Conservation (phyloP, 2,329 filamentous ascomycete species). For the Ilyonectria robusta region DNA sequence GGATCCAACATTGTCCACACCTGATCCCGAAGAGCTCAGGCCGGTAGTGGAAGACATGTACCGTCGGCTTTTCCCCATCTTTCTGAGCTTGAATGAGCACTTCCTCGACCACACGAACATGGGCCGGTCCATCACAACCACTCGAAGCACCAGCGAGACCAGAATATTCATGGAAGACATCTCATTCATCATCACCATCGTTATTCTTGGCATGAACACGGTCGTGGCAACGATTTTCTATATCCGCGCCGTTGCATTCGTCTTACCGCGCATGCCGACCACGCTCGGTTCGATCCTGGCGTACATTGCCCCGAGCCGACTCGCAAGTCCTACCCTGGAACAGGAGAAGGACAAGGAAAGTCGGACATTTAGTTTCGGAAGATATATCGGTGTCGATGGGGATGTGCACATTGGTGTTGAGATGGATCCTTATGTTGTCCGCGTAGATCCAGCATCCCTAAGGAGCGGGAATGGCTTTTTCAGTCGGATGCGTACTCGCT, state of each 20-base stretch:
- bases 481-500: background rate
- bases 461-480: background rate
- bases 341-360: background rate
- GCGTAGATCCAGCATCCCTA: conserved; percentile 30
- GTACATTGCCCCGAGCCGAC: conserved; percentile 62
- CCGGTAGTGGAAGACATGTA: conserved; percentile 48
- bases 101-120: conserved; percentile 51
- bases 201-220: conserved; percentile 60
- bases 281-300: conserved; percentile 63
- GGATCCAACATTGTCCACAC: conserved; percentile 32
- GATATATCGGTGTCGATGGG: conserved; percentile 63
- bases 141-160: conserved; percentile 45
- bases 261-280: conserved; percentile 66
- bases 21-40: conserved; percentile 17
- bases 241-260: conserved; percentile 53
- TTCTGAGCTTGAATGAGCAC: conserved; percentile 58
- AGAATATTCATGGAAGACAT: conserved; percentile 64
- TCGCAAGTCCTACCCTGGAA: conserved; percentile 18
- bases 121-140: conserved; percentile 23
- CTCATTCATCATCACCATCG: conserved; percentile 61
- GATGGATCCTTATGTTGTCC: conserved; percentile 58
- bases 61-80: conserved; percentile 38
- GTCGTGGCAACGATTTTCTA: conserved; percentile 62
- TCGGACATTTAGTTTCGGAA: conserved; percentile 63
- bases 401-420: conserved; percentile 67